phyloP scores from a whole-genome alignment of 176 grass and related monocot genomes.

The Zoysia pacifica region DNA sequence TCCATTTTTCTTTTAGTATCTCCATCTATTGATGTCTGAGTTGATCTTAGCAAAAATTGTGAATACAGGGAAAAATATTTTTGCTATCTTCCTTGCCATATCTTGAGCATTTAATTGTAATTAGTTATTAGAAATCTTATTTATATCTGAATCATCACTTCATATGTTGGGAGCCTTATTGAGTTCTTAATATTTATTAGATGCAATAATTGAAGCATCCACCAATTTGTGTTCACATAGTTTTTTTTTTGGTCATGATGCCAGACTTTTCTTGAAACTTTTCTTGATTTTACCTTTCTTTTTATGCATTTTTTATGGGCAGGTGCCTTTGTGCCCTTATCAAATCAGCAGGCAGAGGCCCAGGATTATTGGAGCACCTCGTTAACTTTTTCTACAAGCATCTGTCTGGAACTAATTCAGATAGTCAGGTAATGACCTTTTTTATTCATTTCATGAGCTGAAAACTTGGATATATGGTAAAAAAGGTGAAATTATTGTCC shows the following conservation, averaged over 20 bases:
- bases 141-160: constrained; percentile 15
- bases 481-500: constrained; percentile 21
- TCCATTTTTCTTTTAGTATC: background rate
- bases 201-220: constrained; percentile 10
- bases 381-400: constrained; percentile 92
- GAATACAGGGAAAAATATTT: background rate
- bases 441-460: constrained; percentile 30
- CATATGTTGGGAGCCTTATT: background rate
- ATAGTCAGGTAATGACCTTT: constrained; percentile 71
- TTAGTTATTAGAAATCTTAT: constrained; percentile 13
- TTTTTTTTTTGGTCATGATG: constrained; percentile 14
- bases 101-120: background rate
- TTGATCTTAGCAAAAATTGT: constrained; percentile 24
- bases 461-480: constrained; percentile 23
- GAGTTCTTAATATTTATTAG: constrained; percentile 12
- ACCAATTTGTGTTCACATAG: constrained; percentile 7
- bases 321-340: constrained; percentile 96
- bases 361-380: constrained; percentile 70
- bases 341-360: constrained; percentile 79
- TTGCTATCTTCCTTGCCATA: background rate
- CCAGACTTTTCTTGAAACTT: constrained; percentile 5
- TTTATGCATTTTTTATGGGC: constrained; percentile 32
- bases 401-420: constrained; percentile 69
- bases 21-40: constrained; percentile 5
- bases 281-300: constrained; percentile 35